A percentile compares a stretch with the other conserved stretches of the same genome.
phyloP scores from a whole-genome alignment of 2,329 filamentous ascomycete genomes.

The Penicillium sp. region DNA sequence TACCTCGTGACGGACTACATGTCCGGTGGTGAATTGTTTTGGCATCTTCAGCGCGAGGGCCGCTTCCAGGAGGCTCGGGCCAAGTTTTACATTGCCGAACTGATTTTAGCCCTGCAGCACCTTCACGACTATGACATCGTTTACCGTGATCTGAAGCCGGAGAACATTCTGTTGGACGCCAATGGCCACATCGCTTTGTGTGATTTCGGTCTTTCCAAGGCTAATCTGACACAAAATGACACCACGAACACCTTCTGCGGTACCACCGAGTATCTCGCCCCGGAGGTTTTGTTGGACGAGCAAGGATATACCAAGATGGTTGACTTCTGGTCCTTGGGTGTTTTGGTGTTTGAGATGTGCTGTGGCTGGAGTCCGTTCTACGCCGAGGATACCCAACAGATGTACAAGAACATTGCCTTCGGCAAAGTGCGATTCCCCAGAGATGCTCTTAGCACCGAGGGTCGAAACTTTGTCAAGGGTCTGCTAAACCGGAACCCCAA shows the following conservation, averaged over 20 bases:
- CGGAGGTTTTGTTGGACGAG: constrained; percentile 92
- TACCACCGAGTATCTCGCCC: constrained; percentile 95
- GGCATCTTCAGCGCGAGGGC: constrained; percentile 96
- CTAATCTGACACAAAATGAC: constrained; percentile 93
- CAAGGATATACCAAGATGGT: constrained; percentile 99
- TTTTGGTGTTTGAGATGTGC: constrained; percentile 99
- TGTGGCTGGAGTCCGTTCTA: constrained; percentile 99
- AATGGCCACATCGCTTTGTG: constrained; percentile 98
- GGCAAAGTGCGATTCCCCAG: constrained; percentile 96
- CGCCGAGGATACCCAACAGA: constrained; percentile 97
- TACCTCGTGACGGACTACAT: constrained; percentile 99
- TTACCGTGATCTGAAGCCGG: constrained; percentile 94
- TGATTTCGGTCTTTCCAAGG: constrained; percentile 96
- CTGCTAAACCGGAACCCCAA: constrained; percentile 95
- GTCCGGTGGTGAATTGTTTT: constrained; percentile 97
- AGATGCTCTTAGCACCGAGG: constrained; percentile 91
- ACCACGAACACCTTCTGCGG: constrained; percentile 99
- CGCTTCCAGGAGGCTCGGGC: constrained; percentile 91
- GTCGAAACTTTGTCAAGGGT: constrained; percentile 96
- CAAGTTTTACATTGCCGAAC: constrained; percentile 98
- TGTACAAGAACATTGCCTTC: constrained; percentile 99
- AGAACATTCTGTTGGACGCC: constrained; percentile 94
- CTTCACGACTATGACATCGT: constrained; percentile 97
- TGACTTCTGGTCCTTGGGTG: constrained; percentile 97
- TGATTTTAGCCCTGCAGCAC: constrained; percentile 92